phyloP scores from a whole-genome alignment of 1,284 basidiomycete genomes.

The Vanrija sp. region DNA sequence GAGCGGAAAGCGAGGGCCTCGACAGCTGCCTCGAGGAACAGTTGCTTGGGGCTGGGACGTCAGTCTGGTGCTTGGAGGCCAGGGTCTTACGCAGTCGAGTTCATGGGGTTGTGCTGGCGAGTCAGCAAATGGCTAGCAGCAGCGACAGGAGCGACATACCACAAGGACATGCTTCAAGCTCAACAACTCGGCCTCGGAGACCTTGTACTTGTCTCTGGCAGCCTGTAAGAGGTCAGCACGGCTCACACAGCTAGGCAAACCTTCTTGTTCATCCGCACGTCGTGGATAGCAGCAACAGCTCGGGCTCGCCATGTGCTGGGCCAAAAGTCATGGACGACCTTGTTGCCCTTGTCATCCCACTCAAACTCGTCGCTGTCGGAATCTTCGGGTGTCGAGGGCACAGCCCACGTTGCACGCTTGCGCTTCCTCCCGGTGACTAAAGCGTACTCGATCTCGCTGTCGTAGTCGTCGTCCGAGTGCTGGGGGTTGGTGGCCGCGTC shows the following conservation, averaged over 20 bases:
- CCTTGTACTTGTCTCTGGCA: conserved; percentile 21
- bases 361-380: conserved; percentile 7
- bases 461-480: not conserved
- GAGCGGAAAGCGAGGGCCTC: conserved; percentile 24
- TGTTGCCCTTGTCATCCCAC: conserved; percentile 4
- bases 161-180: conserved; percentile 23
- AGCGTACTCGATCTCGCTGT: not conserved
- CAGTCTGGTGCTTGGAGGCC: not conserved
- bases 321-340: conserved; percentile 16
- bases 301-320: conserved; percentile 15
- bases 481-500: not conserved
- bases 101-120: not conserved
- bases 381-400: not conserved
- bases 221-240: conserved; percentile 11
- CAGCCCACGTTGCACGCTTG: not conserved
- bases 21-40: conserved; percentile 16
- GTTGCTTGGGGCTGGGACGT: not conserved
- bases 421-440: not conserved
- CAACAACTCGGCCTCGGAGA: conserved; percentile 25
- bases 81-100: not conserved
- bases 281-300: conserved; percentile 5
- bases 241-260: conserved; percentile 8
- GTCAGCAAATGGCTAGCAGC: not conserved
- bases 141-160: conserved; percentile 15
- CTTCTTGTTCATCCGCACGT: conserved; percentile 17